phyloP scores from a whole-genome alignment of 371 early-diverging fungal species.

The Saksenaea oblongispora region DNA sequence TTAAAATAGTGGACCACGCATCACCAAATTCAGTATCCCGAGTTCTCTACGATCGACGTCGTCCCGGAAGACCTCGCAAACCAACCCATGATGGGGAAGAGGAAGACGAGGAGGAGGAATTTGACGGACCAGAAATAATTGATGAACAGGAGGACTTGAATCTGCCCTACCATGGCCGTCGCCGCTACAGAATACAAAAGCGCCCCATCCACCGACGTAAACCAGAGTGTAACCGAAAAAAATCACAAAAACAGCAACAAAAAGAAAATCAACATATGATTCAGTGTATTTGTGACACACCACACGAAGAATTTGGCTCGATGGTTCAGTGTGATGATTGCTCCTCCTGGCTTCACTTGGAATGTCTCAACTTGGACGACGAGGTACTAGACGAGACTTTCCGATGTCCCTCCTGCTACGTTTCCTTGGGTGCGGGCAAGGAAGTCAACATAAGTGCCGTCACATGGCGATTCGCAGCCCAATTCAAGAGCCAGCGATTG shows the following conservation, averaged over 20 bases:
- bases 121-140: neutral
- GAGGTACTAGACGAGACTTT: conserved; percentile 48
- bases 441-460: conserved; percentile 18
- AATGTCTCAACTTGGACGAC: conserved; percentile 49
- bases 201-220: neutral
- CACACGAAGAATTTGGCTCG: conserved; percentile 48
- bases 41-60: conserved; percentile 10
- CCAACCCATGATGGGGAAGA: conserved; percentile 1
- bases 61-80: conserved; percentile 10
- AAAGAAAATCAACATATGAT: conserved; percentile 21
- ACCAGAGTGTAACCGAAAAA: conserved; percentile 1
- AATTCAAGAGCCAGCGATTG: conserved; percentile 28
- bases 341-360: conserved; percentile 55
- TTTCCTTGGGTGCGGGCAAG: conserved; percentile 15
- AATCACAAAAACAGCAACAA: conserved; percentile 3
- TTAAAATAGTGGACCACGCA: neutral
- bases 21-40: neutral
- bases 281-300: conserved; percentile 54
- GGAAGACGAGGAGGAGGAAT: neutral
- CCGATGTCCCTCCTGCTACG: conserved; percentile 51
- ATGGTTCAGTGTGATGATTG: conserved; percentile 67
- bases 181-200: neutral
- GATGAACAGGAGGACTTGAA: neutral
- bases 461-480: conserved; percentile 44
- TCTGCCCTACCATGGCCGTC: no score